phyloP scores from a whole-genome alignment of 2,329 filamentous ascomycete genomes.

The Aurifilum marmelostoma region DNA sequence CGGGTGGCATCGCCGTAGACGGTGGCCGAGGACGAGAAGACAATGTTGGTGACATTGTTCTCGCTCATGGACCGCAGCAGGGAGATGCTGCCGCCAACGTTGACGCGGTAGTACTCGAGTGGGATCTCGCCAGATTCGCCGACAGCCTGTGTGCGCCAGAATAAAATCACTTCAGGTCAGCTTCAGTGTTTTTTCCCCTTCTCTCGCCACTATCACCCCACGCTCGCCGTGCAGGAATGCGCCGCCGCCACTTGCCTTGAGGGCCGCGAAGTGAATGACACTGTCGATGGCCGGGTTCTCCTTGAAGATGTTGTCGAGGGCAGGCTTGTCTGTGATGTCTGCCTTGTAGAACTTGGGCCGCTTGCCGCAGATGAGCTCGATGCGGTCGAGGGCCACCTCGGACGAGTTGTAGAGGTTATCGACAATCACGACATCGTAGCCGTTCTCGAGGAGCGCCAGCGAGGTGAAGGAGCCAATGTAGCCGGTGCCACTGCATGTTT shows the following conservation, averaged over 20 bases:
- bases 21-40: slow-evolving; percentile 97
- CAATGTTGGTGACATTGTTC: slow-evolving; percentile 93
- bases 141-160: slow-evolving; percentile 67
- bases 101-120: slow-evolving; percentile 96
- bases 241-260: slow-evolving; percentile 78
- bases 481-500: slow-evolving; percentile 80
- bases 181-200: background rate
- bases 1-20: slow-evolving; percentile 98
- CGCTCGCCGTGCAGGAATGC: background rate
- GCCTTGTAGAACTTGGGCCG: slow-evolving; percentile 81
- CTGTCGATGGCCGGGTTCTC: slow-evolving; percentile 94
- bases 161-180: background rate
- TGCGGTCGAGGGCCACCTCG: slow-evolving; percentile 86
- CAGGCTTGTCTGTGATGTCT: slow-evolving; percentile 85
- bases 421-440: slow-evolving; percentile 94
- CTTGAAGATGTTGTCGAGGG: slow-evolving; percentile 82
- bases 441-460: slow-evolving; percentile 87
- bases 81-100: slow-evolving; percentile 88
- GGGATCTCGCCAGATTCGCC: slow-evolving; percentile 94
- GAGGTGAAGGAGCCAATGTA: slow-evolving; percentile 99
- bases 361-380: slow-evolving; percentile 90
- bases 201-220: background rate
- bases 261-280: slow-evolving; percentile 96
- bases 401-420: slow-evolving; percentile 99
- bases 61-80: slow-evolving; percentile 86